Percentiles rank a stretch among this genome's conserved stretches.
These are phyloP conservation scores for Peribolospora kevripleyi DNA, from an alignment of 768 basidiomycete genomes.

Conservation along the genomic window DNA sequence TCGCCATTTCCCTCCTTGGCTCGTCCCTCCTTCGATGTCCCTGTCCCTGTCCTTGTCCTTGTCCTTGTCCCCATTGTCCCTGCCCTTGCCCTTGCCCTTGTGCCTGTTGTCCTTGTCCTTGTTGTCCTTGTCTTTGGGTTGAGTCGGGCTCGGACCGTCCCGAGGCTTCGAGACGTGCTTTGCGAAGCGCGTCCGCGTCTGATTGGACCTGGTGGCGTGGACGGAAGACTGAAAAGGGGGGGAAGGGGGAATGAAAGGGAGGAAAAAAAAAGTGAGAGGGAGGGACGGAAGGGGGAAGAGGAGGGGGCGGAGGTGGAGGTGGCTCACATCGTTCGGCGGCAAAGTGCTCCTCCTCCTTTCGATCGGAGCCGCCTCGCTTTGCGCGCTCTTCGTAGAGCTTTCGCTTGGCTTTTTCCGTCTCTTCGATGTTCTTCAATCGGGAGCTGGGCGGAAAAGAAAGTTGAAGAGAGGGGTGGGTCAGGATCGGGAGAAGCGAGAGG, in stretches of 20 bases:
- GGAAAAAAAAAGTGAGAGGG: neutral
- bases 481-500: neutral
- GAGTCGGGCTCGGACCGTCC: constrained; percentile 28
- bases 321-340: constrained; percentile 67
- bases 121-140: constrained; percentile 26
- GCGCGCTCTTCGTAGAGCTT: constrained; percentile 44
- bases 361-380: neutral
- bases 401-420: constrained; percentile 88
- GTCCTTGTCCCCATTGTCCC: too few relatives aligned
- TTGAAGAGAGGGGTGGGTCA: neutral
- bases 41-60: too few relatives aligned
- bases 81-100: too few relatives aligned
- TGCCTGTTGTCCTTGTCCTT: too few relatives aligned
- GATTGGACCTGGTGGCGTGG: constrained; percentile 62
- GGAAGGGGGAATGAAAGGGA: neutral
- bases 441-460: constrained; percentile 26
- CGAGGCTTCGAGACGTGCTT: constrained; percentile 69
- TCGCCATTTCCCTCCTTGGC: too few relatives aligned
- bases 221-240: constrained; percentile 39
- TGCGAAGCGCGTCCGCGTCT: constrained; percentile 59
- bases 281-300: neutral
- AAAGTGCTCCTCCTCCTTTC: constrained; percentile 51
- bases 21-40: too few relatives aligned
- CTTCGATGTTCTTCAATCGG: constrained; percentile 82
- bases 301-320: neutral